Evolutionary conservation across 2,329 filamentous ascomycete genomes (phyloP).

Genomic region (Spiromastix sp.): DNA sequence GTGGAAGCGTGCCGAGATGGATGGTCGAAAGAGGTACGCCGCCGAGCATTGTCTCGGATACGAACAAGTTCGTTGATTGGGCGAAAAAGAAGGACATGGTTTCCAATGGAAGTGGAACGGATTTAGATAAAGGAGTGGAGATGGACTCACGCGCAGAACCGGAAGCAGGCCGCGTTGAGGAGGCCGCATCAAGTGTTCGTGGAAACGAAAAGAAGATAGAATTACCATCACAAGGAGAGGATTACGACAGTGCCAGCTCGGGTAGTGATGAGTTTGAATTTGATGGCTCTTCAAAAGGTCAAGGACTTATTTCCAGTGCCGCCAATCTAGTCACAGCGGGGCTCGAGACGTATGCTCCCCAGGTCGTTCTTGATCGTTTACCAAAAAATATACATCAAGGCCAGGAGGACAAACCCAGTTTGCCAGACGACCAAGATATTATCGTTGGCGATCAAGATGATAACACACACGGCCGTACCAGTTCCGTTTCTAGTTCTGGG

Average conservation of each 20-base stretch:
- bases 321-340: conserved; percentile 23
- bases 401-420: no score
- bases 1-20: conserved; percentile 77
- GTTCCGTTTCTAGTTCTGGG: conserved; percentile 15
- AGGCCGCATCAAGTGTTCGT: neutral
- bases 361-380: conserved; percentile 41
- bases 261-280: neutral
- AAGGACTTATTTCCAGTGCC: conserved; percentile 26
- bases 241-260: neutral
- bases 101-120: conserved; percentile 17
- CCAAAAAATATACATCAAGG: conserved; percentile 15
- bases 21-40: conserved; percentile 87
- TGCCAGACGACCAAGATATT: no score
- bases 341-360: conserved; percentile 31
- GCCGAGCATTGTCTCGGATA: conserved; percentile 66
- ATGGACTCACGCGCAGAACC: conserved; percentile 2
- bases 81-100: conserved; percentile 43
- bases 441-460: neutral
- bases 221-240: neutral
- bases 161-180: neutral
- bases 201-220: neutral
- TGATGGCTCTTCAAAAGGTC: conserved; percentile 13
- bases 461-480: conserved; percentile 10
- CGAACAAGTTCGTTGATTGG: conserved; percentile 76
- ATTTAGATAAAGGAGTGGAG: conserved; percentile 12